Percentiles rank a stretch among this genome's conserved stretches.
These are phyloP conservation scores for Jamesozyma hellenica DNA, from an alignment of 805 yeast species.

Conservation along the genomic window DNA sequence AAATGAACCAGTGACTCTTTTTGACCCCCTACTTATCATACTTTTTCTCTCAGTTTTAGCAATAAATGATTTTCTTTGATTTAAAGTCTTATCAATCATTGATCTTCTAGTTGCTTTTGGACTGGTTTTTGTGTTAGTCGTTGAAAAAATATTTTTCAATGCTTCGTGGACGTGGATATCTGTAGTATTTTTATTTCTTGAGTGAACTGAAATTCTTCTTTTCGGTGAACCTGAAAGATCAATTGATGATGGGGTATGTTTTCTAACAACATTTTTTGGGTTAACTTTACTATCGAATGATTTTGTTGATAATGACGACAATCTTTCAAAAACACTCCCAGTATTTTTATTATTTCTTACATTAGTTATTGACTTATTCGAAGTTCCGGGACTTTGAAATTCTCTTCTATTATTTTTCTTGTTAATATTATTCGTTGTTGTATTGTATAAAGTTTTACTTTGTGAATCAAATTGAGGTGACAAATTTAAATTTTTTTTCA, in stretches of 20 bases:
- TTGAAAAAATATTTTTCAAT: slow-evolving; percentile 21
- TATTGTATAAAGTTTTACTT: neutral
- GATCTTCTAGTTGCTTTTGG: neutral
- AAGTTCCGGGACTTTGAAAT: slow-evolving; percentile 5
- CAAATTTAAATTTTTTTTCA: neutral
- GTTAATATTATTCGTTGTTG: neutral
- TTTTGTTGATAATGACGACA: slow-evolving; percentile 23
- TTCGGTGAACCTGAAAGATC: slow-evolving; percentile 26
- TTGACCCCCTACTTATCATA: neutral
- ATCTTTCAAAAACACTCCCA: slow-evolving; percentile 24
- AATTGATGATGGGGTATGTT: slow-evolving; percentile 14
- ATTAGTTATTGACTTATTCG: neutral
- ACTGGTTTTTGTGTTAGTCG: slow-evolving; percentile 3
- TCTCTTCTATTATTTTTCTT: neutral
- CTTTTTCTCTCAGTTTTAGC: slow-evolving; percentile 3
- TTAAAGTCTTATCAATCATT: neutral
- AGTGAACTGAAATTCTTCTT: slow-evolving; percentile 7
- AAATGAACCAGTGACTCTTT: neutral
- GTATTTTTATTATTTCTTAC: slow-evolving; percentile 2
- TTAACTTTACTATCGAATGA: slow-evolving; percentile 24
- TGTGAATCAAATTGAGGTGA: slow-evolving; percentile 4
- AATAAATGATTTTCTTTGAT: slow-evolving; percentile 7
- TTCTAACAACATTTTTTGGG: slow-evolving; percentile 6
- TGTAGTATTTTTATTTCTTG: slow-evolving; percentile 5
- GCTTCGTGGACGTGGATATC: slow-evolving; percentile 23